Percentiles rank a stretch among this genome's conserved stretches.
Evolutionary conservation across 768 basidiomycete genomes (phyloP).

Genomic region (Tubosaeta brunneosetosa): DNA sequence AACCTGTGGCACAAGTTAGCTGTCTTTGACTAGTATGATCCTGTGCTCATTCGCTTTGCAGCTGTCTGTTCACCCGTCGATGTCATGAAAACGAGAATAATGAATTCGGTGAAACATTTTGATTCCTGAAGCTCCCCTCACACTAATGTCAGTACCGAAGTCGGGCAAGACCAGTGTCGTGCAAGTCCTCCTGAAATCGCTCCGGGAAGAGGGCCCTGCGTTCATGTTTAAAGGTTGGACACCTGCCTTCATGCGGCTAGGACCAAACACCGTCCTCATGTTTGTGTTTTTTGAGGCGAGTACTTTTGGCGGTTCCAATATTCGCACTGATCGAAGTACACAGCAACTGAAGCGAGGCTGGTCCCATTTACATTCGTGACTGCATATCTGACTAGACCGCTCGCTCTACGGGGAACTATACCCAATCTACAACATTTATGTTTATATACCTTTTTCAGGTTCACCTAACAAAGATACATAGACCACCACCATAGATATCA

Average conservation of each 20-base stretch:
- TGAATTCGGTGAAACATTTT: conserved; percentile 55
- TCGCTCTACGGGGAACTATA: background rate
- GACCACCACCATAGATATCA: conserved; percentile 3
- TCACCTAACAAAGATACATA: conserved; percentile 4
- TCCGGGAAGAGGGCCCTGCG: conserved; percentile 67
- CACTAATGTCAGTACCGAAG: conserved; percentile 31
- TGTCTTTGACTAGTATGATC: background rate
- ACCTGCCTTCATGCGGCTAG: conserved; percentile 79
- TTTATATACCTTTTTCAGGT: conserved; percentile 2
- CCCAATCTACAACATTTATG: conserved; percentile 1
- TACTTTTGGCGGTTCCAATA: background rate
- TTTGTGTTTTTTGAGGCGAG: conserved; percentile 81
- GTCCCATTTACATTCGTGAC: conserved; percentile 23
- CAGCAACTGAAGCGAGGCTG: conserved; percentile 73
- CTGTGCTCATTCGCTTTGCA: conserved; percentile 24
- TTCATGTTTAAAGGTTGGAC: conserved; percentile 91
- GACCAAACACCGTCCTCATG: conserved; percentile 78
- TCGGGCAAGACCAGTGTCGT: conserved; percentile 45
- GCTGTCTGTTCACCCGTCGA: conserved; percentile 78
- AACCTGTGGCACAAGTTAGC: conserved; percentile 72
- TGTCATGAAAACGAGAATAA: conserved; percentile 70
- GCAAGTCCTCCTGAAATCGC: conserved; percentile 52
- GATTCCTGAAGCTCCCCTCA: background rate
- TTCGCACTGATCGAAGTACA: conserved; percentile 6
- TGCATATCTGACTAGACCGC: background rate